Base-by-base conservation (phyloP, 1,139 yeast genomes). In the Wickerhamomyces sp. region DNA sequence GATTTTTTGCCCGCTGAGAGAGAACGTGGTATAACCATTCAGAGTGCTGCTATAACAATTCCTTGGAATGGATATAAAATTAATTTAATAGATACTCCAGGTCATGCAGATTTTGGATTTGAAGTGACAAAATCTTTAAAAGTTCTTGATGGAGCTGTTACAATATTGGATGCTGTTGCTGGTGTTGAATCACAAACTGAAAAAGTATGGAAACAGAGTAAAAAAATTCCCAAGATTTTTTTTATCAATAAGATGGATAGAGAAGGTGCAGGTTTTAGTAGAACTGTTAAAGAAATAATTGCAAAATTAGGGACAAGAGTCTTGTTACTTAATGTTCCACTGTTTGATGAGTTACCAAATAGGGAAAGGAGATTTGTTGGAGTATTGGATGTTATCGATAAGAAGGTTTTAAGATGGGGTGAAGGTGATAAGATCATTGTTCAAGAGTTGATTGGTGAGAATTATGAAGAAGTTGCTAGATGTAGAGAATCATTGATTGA, bases 131-230 rank as follows among this genome's bases (percentile, higher is more conserved):
- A 98, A 47, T 84, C 98, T 0, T 74, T 93, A 49, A 74, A 96
- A 51, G 97, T 93, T 1, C 69, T 93, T 15, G 99, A 93, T 65
- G 97, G 98, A 1, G 95, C 91, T 0, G 95, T 93, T 6, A 85
- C 96, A 0, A 87, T 93, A 11, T 68, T 93, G 45, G 99, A 93
- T 66, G 96, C 88, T 0, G 98, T 93, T 5, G 98, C 97, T 2
- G 99, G 99, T 13, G 99, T 93, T 1, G 99, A 93, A 60, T 95
- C 99, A 0, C 98, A 94, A 62, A 93, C 99, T 0, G 97, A 91
- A 62, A 91, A 90, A 60, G 98, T 93, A 2, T 93, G 98, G 98
- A 79, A 76, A 56, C 96, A 91, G 63, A 93, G 97, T 2, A 71
- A 70, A 36, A 76, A 75, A 29, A 71, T 87, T 50, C 98, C 99